phyloP scores from a whole-genome alignment of 164 flowering plant genomes.

The Dillenia suffruticosa region DNA sequence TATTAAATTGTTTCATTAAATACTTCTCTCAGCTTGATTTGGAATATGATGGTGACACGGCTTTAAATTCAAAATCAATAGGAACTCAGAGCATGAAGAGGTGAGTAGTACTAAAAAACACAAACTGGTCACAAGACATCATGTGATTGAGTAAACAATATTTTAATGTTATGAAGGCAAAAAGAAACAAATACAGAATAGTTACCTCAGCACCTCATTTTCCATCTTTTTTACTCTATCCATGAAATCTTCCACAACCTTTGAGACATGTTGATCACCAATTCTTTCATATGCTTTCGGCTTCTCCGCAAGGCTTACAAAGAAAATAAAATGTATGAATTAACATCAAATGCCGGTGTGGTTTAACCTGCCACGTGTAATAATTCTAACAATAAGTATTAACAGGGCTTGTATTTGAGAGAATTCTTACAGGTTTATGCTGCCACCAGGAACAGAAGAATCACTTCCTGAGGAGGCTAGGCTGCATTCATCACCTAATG shows the following conservation, averaged over 20 bases:
- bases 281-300: slow-evolving; percentile 24
- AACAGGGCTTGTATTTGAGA: neutral
- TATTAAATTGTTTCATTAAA: too few species aligned
- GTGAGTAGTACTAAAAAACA: too few species aligned
- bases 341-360: slow-evolving; percentile 1
- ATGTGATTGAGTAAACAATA: too few species aligned
- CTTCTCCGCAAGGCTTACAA: slow-evolving; percentile 40
- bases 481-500: slow-evolving; percentile 55
- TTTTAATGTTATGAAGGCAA: too few species aligned
- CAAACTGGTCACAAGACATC: too few species aligned
- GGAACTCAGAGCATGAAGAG: too few species aligned
- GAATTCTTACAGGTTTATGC: slow-evolving; percentile 28
- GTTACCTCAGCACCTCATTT: slow-evolving; percentile 55
- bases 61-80: too few species aligned
- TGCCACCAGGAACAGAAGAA: slow-evolving; percentile 5
- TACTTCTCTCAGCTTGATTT: too few species aligned
- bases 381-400: neutral
- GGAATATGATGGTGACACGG: too few species aligned
- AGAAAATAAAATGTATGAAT: slow-evolving; percentile 3
- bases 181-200: neutral
- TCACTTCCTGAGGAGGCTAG: slow-evolving; percentile 18
- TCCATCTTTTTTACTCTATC: slow-evolving; percentile 53
- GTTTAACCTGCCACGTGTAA: neutral
- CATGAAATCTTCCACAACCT: slow-evolving; percentile 47
- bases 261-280: slow-evolving; percentile 29